phyloP scores from a whole-genome alignment of 2,329 filamentous ascomycete species.

The Dactylellina haptotyla region DNA sequence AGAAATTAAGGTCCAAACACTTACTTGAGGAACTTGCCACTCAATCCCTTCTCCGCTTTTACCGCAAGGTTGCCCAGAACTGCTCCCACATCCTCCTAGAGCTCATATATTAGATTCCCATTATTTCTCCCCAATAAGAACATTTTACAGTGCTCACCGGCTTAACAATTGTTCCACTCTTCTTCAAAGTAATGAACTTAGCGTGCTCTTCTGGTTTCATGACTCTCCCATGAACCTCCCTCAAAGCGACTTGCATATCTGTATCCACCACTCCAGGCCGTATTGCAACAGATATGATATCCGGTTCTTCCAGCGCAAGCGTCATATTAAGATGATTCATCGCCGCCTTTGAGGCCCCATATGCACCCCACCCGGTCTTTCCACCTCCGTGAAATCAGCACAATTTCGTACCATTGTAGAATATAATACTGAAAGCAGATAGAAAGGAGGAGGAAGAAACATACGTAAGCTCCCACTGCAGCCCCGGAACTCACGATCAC shows the following conservation, averaged over 20 bases:
- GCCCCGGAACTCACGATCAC: constrained; percentile 85
- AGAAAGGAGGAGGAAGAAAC: constrained; percentile 4
- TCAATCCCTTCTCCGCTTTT: constrained; percentile 26
- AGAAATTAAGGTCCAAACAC: not conserved
- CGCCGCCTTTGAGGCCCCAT: constrained; percentile 84
- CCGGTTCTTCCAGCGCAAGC: constrained; percentile 78
- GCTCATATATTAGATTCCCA: not conserved
- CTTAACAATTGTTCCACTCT: constrained; percentile 74
- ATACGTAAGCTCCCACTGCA: constrained; percentile 71
- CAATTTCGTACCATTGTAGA: not conserved
- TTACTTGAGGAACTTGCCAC: constrained; percentile 48
- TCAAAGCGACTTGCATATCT: constrained; percentile 83
- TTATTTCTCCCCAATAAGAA: not conserved
- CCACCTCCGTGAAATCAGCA: not conserved
- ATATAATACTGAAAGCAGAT: not conserved
- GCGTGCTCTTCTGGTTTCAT: constrained; percentile 70
- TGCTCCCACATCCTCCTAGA: constrained; percentile 42
- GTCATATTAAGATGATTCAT: constrained; percentile 81
- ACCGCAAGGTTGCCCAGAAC: constrained; percentile 41
- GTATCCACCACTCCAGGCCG: constrained; percentile 74
- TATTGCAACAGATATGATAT: constrained; percentile 78
- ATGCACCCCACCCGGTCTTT: constrained; percentile 74
- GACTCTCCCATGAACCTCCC: constrained; percentile 73
- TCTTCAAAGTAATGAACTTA: constrained; percentile 75
- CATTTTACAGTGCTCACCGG: constrained; percentile 18